phyloP scores from a whole-genome alignment of 768 basidiomycete genomes.

The Russula earlei region DNA sequence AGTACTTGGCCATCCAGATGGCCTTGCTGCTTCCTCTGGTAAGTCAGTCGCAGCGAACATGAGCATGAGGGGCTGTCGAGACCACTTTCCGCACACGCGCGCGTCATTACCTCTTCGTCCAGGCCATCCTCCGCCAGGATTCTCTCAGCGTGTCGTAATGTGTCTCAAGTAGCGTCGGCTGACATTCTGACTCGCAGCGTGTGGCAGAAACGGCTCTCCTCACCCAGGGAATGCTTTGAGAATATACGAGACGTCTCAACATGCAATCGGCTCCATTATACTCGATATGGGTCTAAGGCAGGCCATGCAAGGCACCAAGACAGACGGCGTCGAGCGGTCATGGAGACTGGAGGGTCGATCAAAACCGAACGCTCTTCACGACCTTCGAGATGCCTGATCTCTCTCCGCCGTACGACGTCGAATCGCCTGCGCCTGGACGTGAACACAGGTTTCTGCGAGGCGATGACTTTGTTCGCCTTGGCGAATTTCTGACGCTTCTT shows the following conservation, averaged over 20 bases:
- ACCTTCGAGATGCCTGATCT: slow-evolving; percentile 87
- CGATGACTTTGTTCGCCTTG: slow-evolving; percentile 87
- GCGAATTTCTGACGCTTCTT: slow-evolving; percentile 93
- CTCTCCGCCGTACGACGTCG: slow-evolving; percentile 83
- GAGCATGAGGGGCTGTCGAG: too few relatives aligned
- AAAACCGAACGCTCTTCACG: slow-evolving; percentile 73
- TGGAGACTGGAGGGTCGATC: neutral
- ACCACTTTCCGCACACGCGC: too few relatives aligned
- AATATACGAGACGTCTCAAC: neutral
- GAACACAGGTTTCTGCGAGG: slow-evolving; percentile 87
- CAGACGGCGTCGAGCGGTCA: neutral
- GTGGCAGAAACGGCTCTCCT: too few relatives aligned
- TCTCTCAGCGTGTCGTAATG: too few relatives aligned
- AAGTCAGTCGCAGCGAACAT: neutral
- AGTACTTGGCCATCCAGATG: too few relatives aligned
- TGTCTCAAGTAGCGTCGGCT: too few relatives aligned
- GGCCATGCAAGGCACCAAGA: neutral
- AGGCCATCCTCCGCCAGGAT: too few relatives aligned
- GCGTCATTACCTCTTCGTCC: too few relatives aligned
- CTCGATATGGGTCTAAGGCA: neutral
- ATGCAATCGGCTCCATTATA: neutral
- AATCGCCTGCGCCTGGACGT: slow-evolving; percentile 72
- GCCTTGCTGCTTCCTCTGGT: too few relatives aligned
- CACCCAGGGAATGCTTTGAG: too few relatives aligned
- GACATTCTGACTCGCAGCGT: too few relatives aligned